A percentile compares a stretch with the other conserved stretches of the same genome.
These are phyloP conservation scores for Aspergillus persii DNA, from an alignment of 2,329 filamentous ascomycete genomes.

Conservation along the genomic window DNA sequence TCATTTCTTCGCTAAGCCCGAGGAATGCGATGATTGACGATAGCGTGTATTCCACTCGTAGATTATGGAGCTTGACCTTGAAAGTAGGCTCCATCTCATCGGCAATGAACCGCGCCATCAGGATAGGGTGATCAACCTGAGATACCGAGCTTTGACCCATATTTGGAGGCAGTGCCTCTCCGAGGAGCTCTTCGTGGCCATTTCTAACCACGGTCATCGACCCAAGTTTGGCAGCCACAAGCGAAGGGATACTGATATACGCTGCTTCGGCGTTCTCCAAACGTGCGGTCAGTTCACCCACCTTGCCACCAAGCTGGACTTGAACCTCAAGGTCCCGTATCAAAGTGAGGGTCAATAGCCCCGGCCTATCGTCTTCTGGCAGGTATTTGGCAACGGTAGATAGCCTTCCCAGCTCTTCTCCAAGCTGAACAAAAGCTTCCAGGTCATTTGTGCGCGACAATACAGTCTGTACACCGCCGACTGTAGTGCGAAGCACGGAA, in stretches of 20 bases:
- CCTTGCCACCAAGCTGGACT: conserved; percentile 63
- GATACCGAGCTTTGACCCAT: conserved; percentile 13
- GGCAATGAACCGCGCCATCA: conserved; percentile 87
- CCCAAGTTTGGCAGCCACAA: conserved; percentile 74
- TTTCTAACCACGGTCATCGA: conserved; percentile 64
- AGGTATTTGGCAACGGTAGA: conserved; percentile 91
- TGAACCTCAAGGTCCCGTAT: conserved; percentile 63
- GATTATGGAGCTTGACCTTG: conserved; percentile 80
- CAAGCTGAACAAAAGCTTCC: conserved; percentile 66
- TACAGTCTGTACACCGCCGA: conserved; percentile 63
- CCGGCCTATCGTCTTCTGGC: conserved; percentile 91
- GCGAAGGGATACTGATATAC: conserved; percentile 79
- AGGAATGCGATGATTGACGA: conserved; percentile 78
- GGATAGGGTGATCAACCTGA: conserved; percentile 51
- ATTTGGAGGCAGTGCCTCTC: conserved; percentile 51
- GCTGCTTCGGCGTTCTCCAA: conserved; percentile 66
- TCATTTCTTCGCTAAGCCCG: conserved; percentile 64
- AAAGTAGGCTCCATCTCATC: conserved; percentile 91
- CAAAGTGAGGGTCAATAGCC: conserved; percentile 71
- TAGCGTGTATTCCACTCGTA: conserved; percentile 86
- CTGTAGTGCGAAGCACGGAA: conserved; percentile 68
- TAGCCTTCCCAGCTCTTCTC: conserved; percentile 75
- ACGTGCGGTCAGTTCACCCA: conserved; percentile 64
- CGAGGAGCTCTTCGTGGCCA: conserved; percentile 67
- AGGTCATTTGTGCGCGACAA: conserved; percentile 65